Percentiles rank a stretch among this genome's conserved stretches.
Conservation (phyloP, 257 asterid genomes). For the Fraxinus quadrangulata region DNA sequence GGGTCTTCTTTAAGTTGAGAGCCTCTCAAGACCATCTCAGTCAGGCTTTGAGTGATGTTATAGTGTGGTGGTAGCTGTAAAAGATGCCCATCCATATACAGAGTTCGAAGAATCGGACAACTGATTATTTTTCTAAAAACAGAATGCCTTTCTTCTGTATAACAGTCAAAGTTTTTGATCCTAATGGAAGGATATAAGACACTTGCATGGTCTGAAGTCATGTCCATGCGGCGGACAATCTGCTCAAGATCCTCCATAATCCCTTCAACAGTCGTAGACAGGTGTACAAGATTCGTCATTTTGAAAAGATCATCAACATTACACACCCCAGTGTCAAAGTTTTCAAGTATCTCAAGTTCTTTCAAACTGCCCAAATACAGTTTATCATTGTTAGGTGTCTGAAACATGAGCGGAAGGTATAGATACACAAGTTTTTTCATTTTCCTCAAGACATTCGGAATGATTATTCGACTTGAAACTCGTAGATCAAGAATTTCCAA, state of each 20-base stretch:
- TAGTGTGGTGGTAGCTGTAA: neutral
- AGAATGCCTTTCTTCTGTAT: slow-evolving; percentile 19
- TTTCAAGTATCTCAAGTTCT: slow-evolving; percentile 18
- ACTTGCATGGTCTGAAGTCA: neutral
- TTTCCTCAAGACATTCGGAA: slow-evolving; percentile 21
- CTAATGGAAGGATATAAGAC: neutral
- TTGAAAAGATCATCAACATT: slow-evolving; percentile 2
- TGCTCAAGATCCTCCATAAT: neutral
- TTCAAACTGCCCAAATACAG: slow-evolving; percentile 8
- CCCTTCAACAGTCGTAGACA: neutral
- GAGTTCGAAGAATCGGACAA: neutral
- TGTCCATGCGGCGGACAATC: neutral
- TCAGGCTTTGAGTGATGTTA: neutral
- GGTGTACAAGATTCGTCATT: neutral
- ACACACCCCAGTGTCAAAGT: slow-evolving; percentile 6
- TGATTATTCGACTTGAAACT: neutral
- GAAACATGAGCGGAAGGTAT: slow-evolving; percentile 11
- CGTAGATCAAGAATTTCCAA: slow-evolving; percentile 30
- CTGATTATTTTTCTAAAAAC: slow-evolving; percentile 8
- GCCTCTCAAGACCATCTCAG: neutral
- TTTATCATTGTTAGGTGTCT: neutral
- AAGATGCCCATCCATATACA: slow-evolving; percentile 17
- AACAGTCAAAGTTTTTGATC: slow-evolving; percentile 7
- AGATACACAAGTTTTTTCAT: slow-evolving; percentile 11
- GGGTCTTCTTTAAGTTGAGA: slow-evolving; percentile 20